Evolutionary conservation across 2,329 filamentous ascomycete species (phyloP).

Genomic region (Cladosporium sp.): DNA sequence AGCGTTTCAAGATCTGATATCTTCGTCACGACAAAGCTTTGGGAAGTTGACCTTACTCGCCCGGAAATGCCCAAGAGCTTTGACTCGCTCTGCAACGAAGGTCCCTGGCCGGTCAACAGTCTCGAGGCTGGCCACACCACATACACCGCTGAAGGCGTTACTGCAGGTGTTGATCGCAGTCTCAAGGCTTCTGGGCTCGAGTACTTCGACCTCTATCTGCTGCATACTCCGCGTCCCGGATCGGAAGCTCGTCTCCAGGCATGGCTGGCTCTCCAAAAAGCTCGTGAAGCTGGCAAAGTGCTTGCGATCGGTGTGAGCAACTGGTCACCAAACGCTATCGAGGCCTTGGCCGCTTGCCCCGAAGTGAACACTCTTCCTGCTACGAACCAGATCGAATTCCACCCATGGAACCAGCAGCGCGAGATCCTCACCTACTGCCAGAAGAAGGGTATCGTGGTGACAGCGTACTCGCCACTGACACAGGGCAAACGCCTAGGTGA

Average conservation of each 20-base stretch:
- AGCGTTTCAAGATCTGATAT: conserved; percentile 72
- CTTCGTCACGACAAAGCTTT: conserved; percentile 45
- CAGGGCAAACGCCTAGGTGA: conserved; percentile 66
- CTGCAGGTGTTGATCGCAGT: conserved; percentile 66
- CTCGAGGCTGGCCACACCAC: conserved; percentile 18
- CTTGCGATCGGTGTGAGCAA: conserved; percentile 50
- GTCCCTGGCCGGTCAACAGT: conserved; percentile 39
- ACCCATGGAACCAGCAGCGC: conserved; percentile 66
- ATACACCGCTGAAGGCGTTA: conserved; percentile 35
- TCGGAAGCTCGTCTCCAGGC: conserved; percentile 66
- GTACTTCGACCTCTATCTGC: conserved; percentile 75
- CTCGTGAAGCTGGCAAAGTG: conserved; percentile 46
- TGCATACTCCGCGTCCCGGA: conserved; percentile 72
- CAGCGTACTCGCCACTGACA: conserved; percentile 59
- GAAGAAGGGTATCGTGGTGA: conserved; percentile 65
- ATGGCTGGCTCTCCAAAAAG: conserved; percentile 71
- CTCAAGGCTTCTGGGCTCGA: conserved; percentile 70
- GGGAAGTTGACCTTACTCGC: conserved; percentile 35
- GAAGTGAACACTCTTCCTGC: conserved; percentile 12
- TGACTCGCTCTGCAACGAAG: conserved; percentile 15
- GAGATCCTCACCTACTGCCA: conserved; percentile 67
- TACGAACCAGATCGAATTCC: conserved; percentile 63
- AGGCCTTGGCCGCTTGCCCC: conserved; percentile 42
- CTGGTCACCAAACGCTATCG: conserved; percentile 44
- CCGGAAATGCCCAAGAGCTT: conserved; percentile 17